Conservation (phyloP, 2,329 filamentous ascomycete genomes). For the Alternaria conjuncta region DNA sequence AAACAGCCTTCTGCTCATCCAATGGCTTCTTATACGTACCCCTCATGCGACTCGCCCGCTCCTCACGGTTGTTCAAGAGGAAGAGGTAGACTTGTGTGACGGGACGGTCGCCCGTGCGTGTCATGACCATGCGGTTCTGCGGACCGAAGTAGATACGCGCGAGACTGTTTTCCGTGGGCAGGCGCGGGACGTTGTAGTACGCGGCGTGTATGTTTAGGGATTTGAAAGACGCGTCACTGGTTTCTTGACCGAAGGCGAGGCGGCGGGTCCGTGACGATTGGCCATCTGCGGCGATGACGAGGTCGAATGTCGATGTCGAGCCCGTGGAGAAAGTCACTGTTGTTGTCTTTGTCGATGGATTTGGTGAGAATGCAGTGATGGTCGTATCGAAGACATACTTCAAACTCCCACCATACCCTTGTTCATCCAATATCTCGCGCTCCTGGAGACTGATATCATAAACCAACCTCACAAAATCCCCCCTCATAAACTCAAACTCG, state of each 20-base stretch:
- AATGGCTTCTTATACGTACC: conserved; percentile 35
- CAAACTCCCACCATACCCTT: conserved; percentile 12
- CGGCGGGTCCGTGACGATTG: conserved; percentile 27
- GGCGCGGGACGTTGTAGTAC: conserved; percentile 33
- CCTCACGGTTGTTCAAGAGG: conserved; percentile 18
- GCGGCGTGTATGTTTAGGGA: conserved; percentile 27
- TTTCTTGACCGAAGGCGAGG: conserved; percentile 27
- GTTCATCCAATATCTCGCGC: conserved; percentile 18
- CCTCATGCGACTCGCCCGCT: conserved; percentile 4
- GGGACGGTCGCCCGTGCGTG: conserved; percentile 26
- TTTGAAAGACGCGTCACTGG: conserved; percentile 17
- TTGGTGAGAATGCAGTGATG: conserved; percentile 22
- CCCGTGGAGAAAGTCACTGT: conserved; percentile 28
- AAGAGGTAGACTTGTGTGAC: conserved; percentile 31
- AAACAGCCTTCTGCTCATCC: conserved; percentile 51
- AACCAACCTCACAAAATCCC: conserved; percentile 44
- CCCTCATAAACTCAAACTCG: conserved; percentile 43
- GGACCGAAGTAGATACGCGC: conserved; percentile 16
- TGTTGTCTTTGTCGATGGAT: conserved; percentile 9
- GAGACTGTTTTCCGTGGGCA: conserved; percentile 19
- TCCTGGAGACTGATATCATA: conserved; percentile 18
- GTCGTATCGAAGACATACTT: conserved; percentile 19
- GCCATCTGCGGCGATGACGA: conserved; percentile 38
- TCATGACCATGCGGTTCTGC: conserved; percentile 20
- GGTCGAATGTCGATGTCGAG: conserved; percentile 22